A percentile compares a stretch with the other conserved stretches of the same genome.
phyloP scores from a whole-genome alignment of 2,329 filamentous ascomycete genomes.

The Paecilomyces formosus region DNA sequence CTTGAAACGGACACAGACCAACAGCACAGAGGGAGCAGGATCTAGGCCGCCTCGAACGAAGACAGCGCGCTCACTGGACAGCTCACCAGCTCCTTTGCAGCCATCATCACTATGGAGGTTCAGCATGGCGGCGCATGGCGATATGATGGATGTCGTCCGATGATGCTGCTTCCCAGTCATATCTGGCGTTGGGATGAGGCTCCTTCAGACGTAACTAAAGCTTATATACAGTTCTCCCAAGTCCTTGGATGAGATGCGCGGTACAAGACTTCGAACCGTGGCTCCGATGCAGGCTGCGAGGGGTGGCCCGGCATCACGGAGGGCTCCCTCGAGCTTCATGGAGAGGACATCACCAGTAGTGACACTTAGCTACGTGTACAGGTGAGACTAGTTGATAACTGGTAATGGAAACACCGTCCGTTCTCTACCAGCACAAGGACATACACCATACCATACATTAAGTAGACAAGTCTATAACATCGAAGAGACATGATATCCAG shows the following conservation, averaged over 20 bases:
- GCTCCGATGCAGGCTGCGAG: not conserved
- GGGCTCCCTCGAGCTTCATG: not conserved
- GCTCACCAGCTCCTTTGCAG: not conserved
- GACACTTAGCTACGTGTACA: not conserved
- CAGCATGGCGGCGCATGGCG: not conserved
- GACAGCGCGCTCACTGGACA: not conserved
- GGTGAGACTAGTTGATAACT: not conserved
- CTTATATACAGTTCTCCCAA: slow-evolving; percentile 2
- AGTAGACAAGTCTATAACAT: not conserved
- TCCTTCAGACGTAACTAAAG: not conserved
- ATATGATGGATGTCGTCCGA: not conserved
- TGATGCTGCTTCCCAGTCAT: not conserved
- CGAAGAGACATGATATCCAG: not conserved
- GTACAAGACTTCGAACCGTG: slow-evolving; percentile 2
- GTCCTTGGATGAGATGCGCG: slow-evolving; percentile 1
- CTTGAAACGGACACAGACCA: not conserved
- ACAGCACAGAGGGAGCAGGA: not conserved
- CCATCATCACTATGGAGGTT: not conserved
- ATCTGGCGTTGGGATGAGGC: not conserved
- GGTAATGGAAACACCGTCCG: not conserved
- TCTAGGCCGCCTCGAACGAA: not conserved
- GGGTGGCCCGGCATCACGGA: not conserved
- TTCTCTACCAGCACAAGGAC: not conserved
- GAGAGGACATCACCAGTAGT: not conserved
- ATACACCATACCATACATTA: not conserved